Base-by-base conservation (phyloP, 352 stramenopile genomes). In the Vaucheria bursata region DNA sequence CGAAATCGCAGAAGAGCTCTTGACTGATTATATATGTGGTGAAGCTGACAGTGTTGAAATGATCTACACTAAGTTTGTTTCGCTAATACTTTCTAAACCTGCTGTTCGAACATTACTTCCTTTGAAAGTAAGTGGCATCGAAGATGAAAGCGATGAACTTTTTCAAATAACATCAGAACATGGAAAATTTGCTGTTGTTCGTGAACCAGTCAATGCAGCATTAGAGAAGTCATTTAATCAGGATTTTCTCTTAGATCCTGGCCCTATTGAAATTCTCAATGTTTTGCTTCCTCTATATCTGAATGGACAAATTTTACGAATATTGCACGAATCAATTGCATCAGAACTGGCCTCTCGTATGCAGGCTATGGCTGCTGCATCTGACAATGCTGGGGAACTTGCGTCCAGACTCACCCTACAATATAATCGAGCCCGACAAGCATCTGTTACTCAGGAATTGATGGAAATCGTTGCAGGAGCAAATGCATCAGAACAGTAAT, bases 241-340 rank as follows among this genome's bases (percentile, higher is more conserved):
- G 72, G 88, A 93, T 83, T 90, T 91, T 82, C 91, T 93, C 83
- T 93, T 94, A 82, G 90, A 94, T 84, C 88, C 92, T 85, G 90
- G 93, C 73, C 90, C 90, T 36, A 75, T 92, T 69, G 85, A 91
- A 79, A 93, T 93, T 78, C 85, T 94, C 78, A 92, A 94, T 84
- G 87, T 85, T 45, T 91, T 93, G 79, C 88, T 94, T 72, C 88
- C 88, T 29, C 80, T 93, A 1, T 93, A 93, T 86, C 84, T 94
- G 40, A 89, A 92, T 76, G 88, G 88, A 69, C 88, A 92, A 85
- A 89, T 85, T 79, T 85, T 94, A 35, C 87, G 90, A 80, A 90
- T 86, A 50, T 85, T 94, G 68, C 89, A 93, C 78, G 90, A 94
- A 79, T 89, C 85, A 69, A 88, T 94, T 50, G 90, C 90, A 1